Evolutionary conservation across 768 basidiomycete genomes (phyloP), one percentile per base, ranked within the genome.

Genomic region (Tulasnella sp.): DNA sequence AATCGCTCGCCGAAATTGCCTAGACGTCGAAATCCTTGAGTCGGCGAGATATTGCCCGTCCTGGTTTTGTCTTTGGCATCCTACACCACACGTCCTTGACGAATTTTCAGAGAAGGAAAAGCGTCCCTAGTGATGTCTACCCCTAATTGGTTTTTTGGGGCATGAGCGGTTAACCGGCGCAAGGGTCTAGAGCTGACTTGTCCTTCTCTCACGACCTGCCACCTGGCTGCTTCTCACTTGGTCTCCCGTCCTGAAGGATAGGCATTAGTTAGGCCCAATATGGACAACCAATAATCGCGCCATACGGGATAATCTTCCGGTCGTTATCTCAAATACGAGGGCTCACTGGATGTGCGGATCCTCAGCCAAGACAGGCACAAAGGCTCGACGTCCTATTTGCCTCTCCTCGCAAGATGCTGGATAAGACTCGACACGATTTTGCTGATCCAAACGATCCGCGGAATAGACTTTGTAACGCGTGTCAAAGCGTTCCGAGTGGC

Each of bases 201-300:
- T 67, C 61, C 61, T 67, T 67, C 61, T 67, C 61, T 67, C 61
- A 67, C 61, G 61, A 67, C 32, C 61, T 67, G 61, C 61, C 32
- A 35, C 16, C 61, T 35, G 32, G 32, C 29, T 29, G 61, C 10
- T 51, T 67, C 61, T 67, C 61, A 26, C 61, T 67, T 67, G 29
- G 15, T 2, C 15, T 32, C 10, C 32, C 23, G 51, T 51, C n/a
- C 51, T n/a, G n/a, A n/a, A 51, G n/a, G n/a, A 51, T 5, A 51
- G 23, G 23, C 1, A 51, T 11, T 9, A n/a, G n/a, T n/a, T 51
- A 5, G 23, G 51, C 23, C 6, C 51, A 11, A 11, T 23, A 51
- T 23, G 23, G 9, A 20, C 20, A 44, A 44, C 13, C 16, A 15
- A 7, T 16, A 44, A 18, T 44, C 11, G 16, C 44, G 15, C 16